Conservation (phyloP, 2,329 filamentous ascomycete species). For the Allantophomopsis cytisporea region DNA sequence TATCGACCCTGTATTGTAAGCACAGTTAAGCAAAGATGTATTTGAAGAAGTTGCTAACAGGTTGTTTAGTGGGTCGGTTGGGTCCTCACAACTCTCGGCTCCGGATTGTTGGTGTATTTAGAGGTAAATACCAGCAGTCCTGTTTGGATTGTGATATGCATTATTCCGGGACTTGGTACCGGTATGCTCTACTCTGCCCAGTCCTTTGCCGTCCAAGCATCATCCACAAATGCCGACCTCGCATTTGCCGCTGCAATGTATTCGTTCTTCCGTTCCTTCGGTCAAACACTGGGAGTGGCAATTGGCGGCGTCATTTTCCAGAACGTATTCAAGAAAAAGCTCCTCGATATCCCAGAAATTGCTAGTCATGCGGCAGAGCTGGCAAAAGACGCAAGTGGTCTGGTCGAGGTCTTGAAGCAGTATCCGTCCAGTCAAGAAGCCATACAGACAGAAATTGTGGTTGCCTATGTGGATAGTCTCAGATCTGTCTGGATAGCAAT, state of each 20-base stretch:
- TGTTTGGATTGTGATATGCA: slow-evolving; percentile 45
- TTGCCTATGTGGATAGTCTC: slow-evolving; percentile 38
- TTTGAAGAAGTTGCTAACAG: not conserved
- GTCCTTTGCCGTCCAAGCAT: slow-evolving; percentile 48
- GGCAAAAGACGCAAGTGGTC: slow-evolving; percentile 15
- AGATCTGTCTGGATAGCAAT: slow-evolving; percentile 41
- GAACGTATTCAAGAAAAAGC: slow-evolving; percentile 30
- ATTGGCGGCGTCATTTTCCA: slow-evolving; percentile 58
- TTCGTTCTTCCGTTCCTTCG: slow-evolving; percentile 51
- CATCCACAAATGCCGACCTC: slow-evolving; percentile 39
- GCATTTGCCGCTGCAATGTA: slow-evolving; percentile 51
- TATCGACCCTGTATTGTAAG: slow-evolving; percentile 30
- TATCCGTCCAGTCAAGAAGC: slow-evolving; percentile 7
- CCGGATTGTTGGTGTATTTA: slow-evolving; percentile 39
- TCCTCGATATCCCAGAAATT: slow-evolving; percentile 9
- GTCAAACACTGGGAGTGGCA: slow-evolving; percentile 52
- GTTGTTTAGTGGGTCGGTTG: slow-evolving; percentile 41
- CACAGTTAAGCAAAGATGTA: slow-evolving; percentile 15
- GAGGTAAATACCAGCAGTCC: slow-evolving; percentile 32
- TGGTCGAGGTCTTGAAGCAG: slow-evolving; percentile 14
- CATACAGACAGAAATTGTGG: slow-evolving; percentile 28
- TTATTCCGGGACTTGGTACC: slow-evolving; percentile 44
- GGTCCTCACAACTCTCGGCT: slow-evolving; percentile 40
- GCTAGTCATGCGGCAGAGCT: slow-evolving; percentile 11
- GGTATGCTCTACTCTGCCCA: slow-evolving; percentile 54